Conservation (phyloP, 139 green algal species). For the Desmodesmus armatus region DNA sequence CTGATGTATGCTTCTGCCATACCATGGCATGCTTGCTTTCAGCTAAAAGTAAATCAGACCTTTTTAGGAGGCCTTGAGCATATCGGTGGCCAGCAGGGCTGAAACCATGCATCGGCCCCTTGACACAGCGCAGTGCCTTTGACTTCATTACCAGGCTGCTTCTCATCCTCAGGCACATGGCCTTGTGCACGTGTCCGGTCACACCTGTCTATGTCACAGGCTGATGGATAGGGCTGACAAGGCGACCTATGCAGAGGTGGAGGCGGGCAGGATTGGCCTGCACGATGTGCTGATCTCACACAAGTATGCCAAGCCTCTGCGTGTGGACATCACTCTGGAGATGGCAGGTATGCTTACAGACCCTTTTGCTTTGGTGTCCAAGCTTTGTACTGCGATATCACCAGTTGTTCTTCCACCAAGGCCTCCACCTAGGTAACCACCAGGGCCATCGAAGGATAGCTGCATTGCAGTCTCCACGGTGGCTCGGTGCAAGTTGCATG, state of each 20-base stretch:
- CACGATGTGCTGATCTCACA: slow-evolving; percentile 46
- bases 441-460: too few species aligned
- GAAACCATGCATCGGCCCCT: not conserved
- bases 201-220: not conserved
- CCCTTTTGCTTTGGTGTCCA: slow-evolving; percentile 4
- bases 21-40: too few species aligned
- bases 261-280: not conserved
- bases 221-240: slow-evolving; percentile 42
- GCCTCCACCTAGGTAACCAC: too few species aligned
- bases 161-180: not conserved
- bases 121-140: not conserved
- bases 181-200: not conserved
- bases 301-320: slow-evolving; percentile 53
- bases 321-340: slow-evolving; percentile 50
- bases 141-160: not conserved
- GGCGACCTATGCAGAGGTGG: slow-evolving; percentile 21
- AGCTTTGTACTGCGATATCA: slow-evolving; percentile 7
- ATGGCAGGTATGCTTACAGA: slow-evolving; percentile 47
- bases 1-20: too few species aligned
- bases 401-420: too few species aligned
- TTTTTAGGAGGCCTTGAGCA: too few species aligned
- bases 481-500: too few species aligned
- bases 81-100: too few species aligned
- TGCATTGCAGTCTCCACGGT: too few species aligned
- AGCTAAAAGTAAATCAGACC: too few species aligned